phyloP scores from a whole-genome alignment of 1,139 yeast genomes.

The Suhomyces bribrorum region DNA sequence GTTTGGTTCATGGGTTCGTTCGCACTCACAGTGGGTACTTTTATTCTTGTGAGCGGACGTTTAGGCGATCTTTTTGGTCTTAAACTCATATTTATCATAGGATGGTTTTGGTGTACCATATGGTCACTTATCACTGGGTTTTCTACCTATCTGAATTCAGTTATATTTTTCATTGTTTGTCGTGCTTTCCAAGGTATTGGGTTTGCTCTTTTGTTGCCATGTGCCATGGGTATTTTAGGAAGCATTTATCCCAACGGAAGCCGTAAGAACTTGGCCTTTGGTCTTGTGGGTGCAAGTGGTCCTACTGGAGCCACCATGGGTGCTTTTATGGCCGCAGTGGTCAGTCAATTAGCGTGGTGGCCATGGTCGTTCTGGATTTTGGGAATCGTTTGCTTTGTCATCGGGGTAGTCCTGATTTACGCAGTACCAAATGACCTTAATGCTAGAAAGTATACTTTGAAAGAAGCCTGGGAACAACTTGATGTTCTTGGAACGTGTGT shows the following conservation, averaged over 20 bases:
- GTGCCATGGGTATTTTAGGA: slow-evolving; percentile 55
- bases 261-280: slow-evolving; percentile 53
- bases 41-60: slow-evolving; percentile 52
- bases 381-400: slow-evolving; percentile 35
- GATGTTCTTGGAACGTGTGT: slow-evolving; percentile 49
- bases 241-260: slow-evolving; percentile 46
- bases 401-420: slow-evolving; percentile 28
- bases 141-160: slow-evolving; percentile 43
- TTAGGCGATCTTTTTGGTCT: slow-evolving; percentile 58
- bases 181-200: slow-evolving; percentile 60
- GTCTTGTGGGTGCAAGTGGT: slow-evolving; percentile 54
- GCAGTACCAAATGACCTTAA: slow-evolving; percentile 42
- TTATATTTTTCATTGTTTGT: slow-evolving; percentile 49
- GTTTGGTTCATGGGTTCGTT: slow-evolving; percentile 62
- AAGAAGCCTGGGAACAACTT: slow-evolving; percentile 24
- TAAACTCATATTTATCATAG: slow-evolving; percentile 41
- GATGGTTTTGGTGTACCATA: slow-evolving; percentile 45
- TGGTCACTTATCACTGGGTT: slow-evolving; percentile 54
- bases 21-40: slow-evolving; percentile 57
- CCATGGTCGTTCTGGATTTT: slow-evolving; percentile 55
- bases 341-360: slow-evolving; percentile 48
- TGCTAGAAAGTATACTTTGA: slow-evolving; percentile 8
- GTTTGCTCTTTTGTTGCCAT: slow-evolving; percentile 53
- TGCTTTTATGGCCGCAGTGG: slow-evolving; percentile 49
- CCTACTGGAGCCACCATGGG: slow-evolving; percentile 58